Evolutionary conservation across 2,329 filamentous ascomycete genomes (phyloP), one percentile per base, ranked within the genome.

Genomic region (Claviceps pazoutovae): DNA sequence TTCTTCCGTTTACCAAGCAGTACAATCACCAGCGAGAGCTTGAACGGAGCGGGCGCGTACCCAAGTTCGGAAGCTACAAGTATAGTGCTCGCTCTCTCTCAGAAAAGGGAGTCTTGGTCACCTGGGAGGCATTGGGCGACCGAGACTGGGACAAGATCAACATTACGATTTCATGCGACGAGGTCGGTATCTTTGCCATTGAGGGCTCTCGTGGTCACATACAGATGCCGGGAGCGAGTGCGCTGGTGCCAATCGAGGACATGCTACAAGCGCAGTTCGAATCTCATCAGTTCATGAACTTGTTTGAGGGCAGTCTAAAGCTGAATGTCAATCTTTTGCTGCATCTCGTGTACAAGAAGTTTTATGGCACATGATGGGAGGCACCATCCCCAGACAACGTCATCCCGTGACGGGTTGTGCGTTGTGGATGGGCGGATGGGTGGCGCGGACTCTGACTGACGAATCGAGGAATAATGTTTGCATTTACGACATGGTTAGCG

Each of bases 21-120:
- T 98, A 95, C 80, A 95, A 96, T 68, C 93, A 98, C 69, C 89
- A 97, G 71, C 84, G 89, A 58, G 93, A 98, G 70, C 82, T 98
- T 36, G 88, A 96, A 64, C 85, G 88, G 53, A 85, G 86, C 7
- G 93, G 93, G 30, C 88, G 91, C 48, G 88, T 95, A 50, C 94
- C 95, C 67, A 95, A 95, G 66, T 98, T 98, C 64, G 93, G 94
- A 56, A 94, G 87, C 39, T 98, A 86, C 81, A 97, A 97, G 72
- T 98, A 98, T 73, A 91, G 86, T 51, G 90, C 88, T 4, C 84
- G 89, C 49, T 83, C 86, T 48, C 80, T 98, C 7, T 84, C 83
- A 2, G 91, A 97, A 64, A 96, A 95, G 71, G 93, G 93, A 51
- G 93, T 97, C 6, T 75, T 98, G 16, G 87, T 98, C 36, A 78